Conservation (phyloP, 331 rosid genomes). For the Rosa hybrid region DNA sequence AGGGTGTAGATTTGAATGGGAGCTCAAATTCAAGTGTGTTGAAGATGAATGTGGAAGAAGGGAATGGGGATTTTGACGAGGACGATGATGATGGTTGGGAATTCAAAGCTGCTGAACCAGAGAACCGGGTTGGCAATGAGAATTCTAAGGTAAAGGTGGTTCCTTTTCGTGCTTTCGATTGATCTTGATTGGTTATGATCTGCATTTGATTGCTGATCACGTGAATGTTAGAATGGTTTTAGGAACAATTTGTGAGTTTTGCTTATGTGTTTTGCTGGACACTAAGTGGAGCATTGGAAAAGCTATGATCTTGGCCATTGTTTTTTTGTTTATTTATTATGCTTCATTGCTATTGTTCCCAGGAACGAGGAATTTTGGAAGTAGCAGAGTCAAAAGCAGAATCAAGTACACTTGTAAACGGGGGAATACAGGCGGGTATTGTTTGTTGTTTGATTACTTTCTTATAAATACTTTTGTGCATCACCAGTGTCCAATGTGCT, state of each 20-base stretch:
- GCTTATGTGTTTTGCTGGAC: not conserved
- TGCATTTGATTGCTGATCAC: not conserved
- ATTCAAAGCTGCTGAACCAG: conserved; percentile 73
- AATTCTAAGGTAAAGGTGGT: conserved; percentile 34
- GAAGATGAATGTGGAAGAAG: conserved; percentile 33
- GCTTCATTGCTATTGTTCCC: conserved; percentile 12
- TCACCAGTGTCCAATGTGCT: not conserved
- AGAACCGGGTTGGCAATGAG: conserved; percentile 32
- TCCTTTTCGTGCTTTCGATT: conserved; percentile 8
- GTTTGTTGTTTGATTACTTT: conserved; percentile 28
- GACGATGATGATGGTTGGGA: conserved; percentile 85
- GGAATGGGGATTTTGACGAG: conserved; percentile 36
- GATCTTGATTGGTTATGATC: not conserved
- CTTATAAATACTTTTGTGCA: not conserved
- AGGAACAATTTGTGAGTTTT: not conserved
- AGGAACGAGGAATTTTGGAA: conserved; percentile 36
- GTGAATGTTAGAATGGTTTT: not conserved
- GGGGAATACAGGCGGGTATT: conserved; percentile 43
- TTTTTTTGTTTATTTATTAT: not conserved
- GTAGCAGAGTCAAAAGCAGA: conserved; percentile 26
- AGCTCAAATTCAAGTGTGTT: conserved; percentile 19
- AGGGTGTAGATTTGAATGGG: conserved; percentile 16
- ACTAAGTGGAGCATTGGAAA: conserved; percentile 10
- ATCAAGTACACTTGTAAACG: not conserved
- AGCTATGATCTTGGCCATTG: not conserved